These are phyloP conservation scores for Saccharata proteae DNA, from an alignment of 2,329 filamentous ascomycete genomes.

Conservation along the genomic window DNA sequence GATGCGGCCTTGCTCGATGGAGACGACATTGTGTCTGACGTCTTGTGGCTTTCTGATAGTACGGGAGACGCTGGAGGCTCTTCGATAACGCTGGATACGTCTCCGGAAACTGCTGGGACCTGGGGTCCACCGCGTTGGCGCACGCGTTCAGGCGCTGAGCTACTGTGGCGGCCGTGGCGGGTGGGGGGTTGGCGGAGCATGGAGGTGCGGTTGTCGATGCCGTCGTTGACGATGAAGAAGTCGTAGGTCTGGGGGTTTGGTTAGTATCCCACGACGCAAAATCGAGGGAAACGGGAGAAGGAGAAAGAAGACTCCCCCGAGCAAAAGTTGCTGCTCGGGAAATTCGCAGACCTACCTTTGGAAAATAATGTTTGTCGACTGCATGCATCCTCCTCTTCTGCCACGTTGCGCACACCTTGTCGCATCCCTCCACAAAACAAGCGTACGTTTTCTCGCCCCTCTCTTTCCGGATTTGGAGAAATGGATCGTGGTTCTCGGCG, in stretches of 20 bases:
- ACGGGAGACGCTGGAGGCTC: background rate
- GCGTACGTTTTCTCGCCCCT: conserved; percentile 82
- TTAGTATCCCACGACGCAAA: too few relatives aligned
- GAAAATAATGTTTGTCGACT: conserved; percentile 90
- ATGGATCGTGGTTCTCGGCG: conserved; percentile 79
- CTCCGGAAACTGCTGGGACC: background rate
- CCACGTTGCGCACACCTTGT: conserved; percentile 68
- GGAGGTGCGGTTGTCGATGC: conserved; percentile 75
- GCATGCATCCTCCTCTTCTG: conserved; percentile 79
- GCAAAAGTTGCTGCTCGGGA: background rate
- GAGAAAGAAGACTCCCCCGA: too few relatives aligned
- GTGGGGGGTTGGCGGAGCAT: conserved; percentile 46
- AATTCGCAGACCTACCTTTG: conserved; percentile 39
- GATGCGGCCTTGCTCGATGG: conserved; percentile 4
- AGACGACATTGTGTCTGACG: conserved; percentile 3
- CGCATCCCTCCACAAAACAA: conserved; percentile 84
- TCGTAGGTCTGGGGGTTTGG: conserved; percentile 15
- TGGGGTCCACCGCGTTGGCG: background rate
- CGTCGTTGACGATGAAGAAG: conserved; percentile 61
- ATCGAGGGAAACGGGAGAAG: background rate
- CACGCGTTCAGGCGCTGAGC: background rate
- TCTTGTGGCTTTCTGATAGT: background rate
- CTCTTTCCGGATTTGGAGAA: conserved; percentile 59
- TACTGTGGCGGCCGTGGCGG: conserved; percentile 11
- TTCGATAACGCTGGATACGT: background rate